Percentiles rank a stretch among this genome's conserved stretches.
Conservation (phyloP, 2,329 filamentous ascomycete genomes). For the Corynespora cassiicola region DNA sequence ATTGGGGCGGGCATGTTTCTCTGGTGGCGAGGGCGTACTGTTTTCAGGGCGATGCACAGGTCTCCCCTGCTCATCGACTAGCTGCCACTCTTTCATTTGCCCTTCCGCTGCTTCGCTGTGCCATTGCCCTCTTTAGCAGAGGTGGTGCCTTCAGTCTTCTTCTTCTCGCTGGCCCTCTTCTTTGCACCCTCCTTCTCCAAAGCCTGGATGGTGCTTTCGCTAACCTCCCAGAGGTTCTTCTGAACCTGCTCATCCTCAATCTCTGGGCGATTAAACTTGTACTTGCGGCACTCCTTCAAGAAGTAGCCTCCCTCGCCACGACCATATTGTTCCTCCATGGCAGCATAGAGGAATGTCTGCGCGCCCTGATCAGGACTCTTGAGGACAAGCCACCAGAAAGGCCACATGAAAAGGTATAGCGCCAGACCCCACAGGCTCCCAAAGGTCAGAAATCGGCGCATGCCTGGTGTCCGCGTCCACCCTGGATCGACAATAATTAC, state of each 20-base stretch:
- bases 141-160: slow-evolving; percentile 40
- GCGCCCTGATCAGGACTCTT: slow-evolving; percentile 86
- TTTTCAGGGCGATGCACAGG: too few species aligned
- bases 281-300: slow-evolving; percentile 86
- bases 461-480: slow-evolving; percentile 82
- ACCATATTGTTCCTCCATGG: slow-evolving; percentile 78
- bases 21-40: too few species aligned
- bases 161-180: slow-evolving; percentile 65
- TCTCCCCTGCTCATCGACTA: too few species aligned
- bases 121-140: slow-evolving; percentile 24
- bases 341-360: slow-evolving; percentile 83
- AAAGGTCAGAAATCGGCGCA: slow-evolving; percentile 82
- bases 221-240: slow-evolving; percentile 88
- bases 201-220: slow-evolving; percentile 77
- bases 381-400: slow-evolving; percentile 83
- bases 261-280: slow-evolving; percentile 74
- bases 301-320: slow-evolving; percentile 72
- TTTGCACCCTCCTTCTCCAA: slow-evolving; percentile 81
- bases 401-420: slow-evolving; percentile 78
- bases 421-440: slow-evolving; percentile 82
- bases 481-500: slow-evolving; percentile 91
- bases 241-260: slow-evolving; percentile 79
- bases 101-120: slow-evolving; percentile 31
- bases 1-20: too few species aligned
- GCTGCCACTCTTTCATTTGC: slow-evolving; percentile 19